These are phyloP conservation scores for Penicillium sp. DNA, from an alignment of 2,329 filamentous ascomycete species.

Conservation along the genomic window DNA sequence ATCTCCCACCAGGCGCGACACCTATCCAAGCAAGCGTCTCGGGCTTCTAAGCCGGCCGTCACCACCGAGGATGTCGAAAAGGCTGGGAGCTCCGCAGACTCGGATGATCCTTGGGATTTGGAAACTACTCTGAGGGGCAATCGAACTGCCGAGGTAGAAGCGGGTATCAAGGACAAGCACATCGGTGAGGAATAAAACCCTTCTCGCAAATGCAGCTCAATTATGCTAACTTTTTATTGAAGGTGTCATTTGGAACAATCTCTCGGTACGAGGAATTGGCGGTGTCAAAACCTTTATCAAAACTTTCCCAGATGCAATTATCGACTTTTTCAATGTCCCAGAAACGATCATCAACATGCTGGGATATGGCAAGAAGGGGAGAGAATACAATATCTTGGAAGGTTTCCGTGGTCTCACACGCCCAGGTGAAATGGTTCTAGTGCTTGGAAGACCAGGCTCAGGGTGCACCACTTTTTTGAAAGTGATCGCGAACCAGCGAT, in stretches of 20 bases:
- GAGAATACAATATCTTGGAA: conserved; percentile 74
- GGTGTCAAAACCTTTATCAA: conserved; percentile 72
- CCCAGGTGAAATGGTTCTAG: conserved; percentile 87
- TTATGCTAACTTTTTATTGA: conserved; percentile 2
- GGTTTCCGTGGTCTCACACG: conserved; percentile 66
- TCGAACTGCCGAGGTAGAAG: conserved; percentile 70
- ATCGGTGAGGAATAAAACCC: conserved; percentile 53
- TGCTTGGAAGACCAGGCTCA: conserved; percentile 76
- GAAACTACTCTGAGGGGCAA: conserved; percentile 74
- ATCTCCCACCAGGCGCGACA: conserved; percentile 42
- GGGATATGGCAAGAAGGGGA: conserved; percentile 68
- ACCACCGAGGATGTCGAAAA: conserved; percentile 63
- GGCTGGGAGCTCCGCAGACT: conserved; percentile 46
- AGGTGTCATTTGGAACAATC: conserved; percentile 75
- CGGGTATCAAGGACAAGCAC: conserved; percentile 79
- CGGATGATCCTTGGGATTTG: conserved; percentile 71
- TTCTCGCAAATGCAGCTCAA: not conserved
- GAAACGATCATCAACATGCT: conserved; percentile 67
- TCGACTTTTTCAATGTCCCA: conserved; percentile 76
- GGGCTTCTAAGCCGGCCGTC: conserved; percentile 28
- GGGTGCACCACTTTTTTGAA: conserved; percentile 74
- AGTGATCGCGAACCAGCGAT: conserved; percentile 69
- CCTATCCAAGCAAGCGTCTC: conserved; percentile 39
- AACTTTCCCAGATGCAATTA: conserved; percentile 78
- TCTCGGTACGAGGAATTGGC: conserved; percentile 76